phyloP scores from a whole-genome alignment of 345 rosid species.

The Linum tenue region DNA sequence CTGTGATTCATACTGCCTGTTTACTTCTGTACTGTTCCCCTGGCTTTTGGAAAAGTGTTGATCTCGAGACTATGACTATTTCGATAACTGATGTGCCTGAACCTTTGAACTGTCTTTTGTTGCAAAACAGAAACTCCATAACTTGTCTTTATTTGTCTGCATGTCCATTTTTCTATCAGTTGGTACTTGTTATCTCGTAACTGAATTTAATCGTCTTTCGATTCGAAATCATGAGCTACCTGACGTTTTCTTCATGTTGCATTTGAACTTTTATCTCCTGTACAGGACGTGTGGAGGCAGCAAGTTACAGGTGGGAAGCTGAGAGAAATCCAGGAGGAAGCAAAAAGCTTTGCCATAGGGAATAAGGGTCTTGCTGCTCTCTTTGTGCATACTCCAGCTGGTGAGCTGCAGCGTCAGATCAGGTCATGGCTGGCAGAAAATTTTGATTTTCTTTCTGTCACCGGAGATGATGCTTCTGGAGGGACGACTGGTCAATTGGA shows the following conservation, averaged over 20 bases:
- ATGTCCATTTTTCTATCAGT: background rate
- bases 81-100: background rate
- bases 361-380: slow-evolving; percentile 90
- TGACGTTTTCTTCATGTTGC: slow-evolving; percentile 4
- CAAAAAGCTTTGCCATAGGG: slow-evolving; percentile 85
- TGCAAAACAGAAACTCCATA: background rate
- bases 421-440: slow-evolving; percentile 94
- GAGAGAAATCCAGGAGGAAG: slow-evolving; percentile 96
- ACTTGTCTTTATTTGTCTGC: background rate
- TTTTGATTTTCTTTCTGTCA: slow-evolving; percentile 89
- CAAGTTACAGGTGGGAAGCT: slow-evolving; percentile 97
- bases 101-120: background rate
- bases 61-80: background rate
- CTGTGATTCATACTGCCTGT: slow-evolving; percentile 3
- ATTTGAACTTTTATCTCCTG: slow-evolving; percentile 6
- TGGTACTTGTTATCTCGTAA: too few species aligned
- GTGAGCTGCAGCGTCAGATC: slow-evolving; percentile 91
- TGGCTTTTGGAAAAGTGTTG: background rate
- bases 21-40: slow-evolving; percentile 2
- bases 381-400: slow-evolving; percentile 98
- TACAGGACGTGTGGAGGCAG: slow-evolving; percentile 84
- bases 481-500: slow-evolving; percentile 84
- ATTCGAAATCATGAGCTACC: background rate
- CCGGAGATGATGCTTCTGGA: slow-evolving; percentile 68
- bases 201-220: background rate